Conservation (phyloP, 129 eudicot species). For the Ambrosia trifida region DNA sequence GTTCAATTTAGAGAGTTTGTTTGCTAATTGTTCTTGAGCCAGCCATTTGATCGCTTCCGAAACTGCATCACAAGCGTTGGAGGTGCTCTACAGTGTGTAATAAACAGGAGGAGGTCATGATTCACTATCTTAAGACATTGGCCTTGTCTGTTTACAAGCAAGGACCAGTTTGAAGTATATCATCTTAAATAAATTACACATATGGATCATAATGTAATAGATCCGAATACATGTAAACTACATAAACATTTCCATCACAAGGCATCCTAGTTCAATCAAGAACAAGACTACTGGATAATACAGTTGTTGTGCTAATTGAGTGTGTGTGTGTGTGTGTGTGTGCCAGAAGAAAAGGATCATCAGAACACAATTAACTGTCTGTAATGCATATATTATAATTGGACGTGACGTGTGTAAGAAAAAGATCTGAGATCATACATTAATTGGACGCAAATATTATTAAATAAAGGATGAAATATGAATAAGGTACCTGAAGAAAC, state of each 20-base stretch:
- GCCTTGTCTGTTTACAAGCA: slow-evolving; percentile 1
- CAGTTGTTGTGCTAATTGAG: too few relatives aligned
- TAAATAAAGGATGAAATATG: background rate
- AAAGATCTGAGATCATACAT: background rate
- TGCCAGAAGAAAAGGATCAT: too few relatives aligned
- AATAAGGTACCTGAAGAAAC: slow-evolving; percentile 4
- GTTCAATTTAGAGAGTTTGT: too few relatives aligned
- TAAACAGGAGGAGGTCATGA: background rate
- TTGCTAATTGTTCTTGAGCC: too few relatives aligned
- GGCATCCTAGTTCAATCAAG: too few relatives aligned
- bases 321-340: too few relatives aligned
- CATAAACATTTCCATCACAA: background rate
- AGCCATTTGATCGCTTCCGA: too few relatives aligned
- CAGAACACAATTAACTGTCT: too few relatives aligned
- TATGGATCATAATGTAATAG: background rate
- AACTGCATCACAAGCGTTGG: too few relatives aligned
- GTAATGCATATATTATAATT: too few relatives aligned
- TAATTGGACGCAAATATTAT: background rate
- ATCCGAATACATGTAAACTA: background rate
- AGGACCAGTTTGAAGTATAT: background rate
- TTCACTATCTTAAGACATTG: background rate
- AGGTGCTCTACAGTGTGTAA: background rate
- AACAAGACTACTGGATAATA: too few relatives aligned
- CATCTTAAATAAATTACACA: background rate
- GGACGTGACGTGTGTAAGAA: background rate